phyloP scores from a whole-genome alignment of 2,329 filamentous ascomycete genomes.

The Rhinocladiella similis region DNA sequence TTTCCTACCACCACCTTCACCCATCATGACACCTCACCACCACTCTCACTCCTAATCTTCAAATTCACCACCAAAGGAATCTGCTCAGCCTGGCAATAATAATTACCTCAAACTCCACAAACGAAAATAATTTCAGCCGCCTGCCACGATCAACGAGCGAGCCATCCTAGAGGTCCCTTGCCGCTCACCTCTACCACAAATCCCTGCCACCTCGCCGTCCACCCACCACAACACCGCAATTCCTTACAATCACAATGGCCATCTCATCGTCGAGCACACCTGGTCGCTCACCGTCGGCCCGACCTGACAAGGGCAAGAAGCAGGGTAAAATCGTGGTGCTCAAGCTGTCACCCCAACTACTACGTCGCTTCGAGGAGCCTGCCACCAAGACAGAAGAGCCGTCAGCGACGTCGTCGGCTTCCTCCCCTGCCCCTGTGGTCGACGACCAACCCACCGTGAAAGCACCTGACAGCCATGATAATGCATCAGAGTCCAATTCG shows the following conservation, averaged over 20 bases:
- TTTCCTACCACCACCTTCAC: constrained; percentile 11
- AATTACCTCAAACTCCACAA: constrained; percentile 14
- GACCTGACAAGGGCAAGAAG: constrained; percentile 35
- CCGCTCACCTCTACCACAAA: constrained; percentile 1
- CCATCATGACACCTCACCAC: constrained; percentile 27
- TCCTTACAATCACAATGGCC: constrained; percentile 29
- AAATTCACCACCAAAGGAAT: constrained; percentile 27
- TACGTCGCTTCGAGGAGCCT: constrained; percentile 37
- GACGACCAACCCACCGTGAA: constrained; percentile 41
- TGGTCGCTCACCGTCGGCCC: constrained; percentile 30
- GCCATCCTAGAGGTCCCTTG: constrained; percentile 31
- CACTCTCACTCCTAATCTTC: constrained; percentile 24
- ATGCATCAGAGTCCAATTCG: constrained; percentile 31
- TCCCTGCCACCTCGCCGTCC: constrained; percentile 2
- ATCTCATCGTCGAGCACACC: constrained; percentile 31
- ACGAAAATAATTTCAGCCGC: constrained; percentile 19
- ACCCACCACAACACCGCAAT: constrained; percentile 28
- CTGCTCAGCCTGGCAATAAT: constrained; percentile 11
- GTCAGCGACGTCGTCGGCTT: constrained; percentile 39
- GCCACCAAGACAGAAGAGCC: constrained; percentile 20
- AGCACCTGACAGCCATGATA: constrained; percentile 42
- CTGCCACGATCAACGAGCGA: constrained; percentile 10
- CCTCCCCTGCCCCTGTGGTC: constrained; percentile 32
- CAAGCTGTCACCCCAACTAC: constrained; percentile 39
- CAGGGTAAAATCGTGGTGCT: constrained; percentile 35